A percentile compares a stretch with the other conserved stretches of the same genome.
Evolutionary conservation across 83 land plant species (phyloP).

Genomic region (Diphasiastrum complanatum): DNA sequence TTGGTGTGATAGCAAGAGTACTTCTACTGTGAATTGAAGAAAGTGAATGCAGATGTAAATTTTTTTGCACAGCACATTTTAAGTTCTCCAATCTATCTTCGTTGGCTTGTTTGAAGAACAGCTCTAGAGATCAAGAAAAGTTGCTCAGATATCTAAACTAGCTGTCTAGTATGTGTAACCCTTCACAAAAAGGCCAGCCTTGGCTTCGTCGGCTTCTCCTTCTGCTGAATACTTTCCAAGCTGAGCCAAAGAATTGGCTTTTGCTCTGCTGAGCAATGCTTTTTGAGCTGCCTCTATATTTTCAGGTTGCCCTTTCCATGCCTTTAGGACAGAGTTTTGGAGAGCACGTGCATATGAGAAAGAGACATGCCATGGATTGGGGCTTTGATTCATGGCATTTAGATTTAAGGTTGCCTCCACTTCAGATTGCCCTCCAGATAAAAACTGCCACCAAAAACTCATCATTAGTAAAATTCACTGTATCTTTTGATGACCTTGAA

Average conservation of each 20-base stretch:
- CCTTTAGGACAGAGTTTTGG: slow-evolving; percentile 37
- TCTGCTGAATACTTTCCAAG: slow-evolving; percentile 37
- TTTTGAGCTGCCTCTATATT: slow-evolving; percentile 36
- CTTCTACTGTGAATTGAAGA: too few relatives aligned
- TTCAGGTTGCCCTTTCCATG: slow-evolving; percentile 41
- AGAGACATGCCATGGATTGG: slow-evolving; percentile 44
- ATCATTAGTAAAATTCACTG: not conserved
- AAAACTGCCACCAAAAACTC: slow-evolving; percentile 21
- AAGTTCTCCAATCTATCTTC: too few relatives aligned
- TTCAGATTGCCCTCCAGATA: slow-evolving; percentile 41
- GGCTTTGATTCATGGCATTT: slow-evolving; percentile 45
- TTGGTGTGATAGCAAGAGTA: too few relatives aligned
- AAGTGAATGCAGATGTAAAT: too few relatives aligned
- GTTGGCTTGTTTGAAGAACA: too few relatives aligned
- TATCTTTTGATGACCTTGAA: not conserved
- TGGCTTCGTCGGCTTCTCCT: slow-evolving; percentile 37
- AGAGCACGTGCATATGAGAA: slow-evolving; percentile 43
- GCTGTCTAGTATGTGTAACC: slow-evolving; percentile 37
- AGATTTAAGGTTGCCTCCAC: slow-evolving; percentile 39
- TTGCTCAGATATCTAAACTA: too few relatives aligned
- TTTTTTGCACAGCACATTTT: too few relatives aligned
- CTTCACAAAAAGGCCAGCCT: slow-evolving; percentile 36
- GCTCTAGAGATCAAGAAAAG: too few relatives aligned
- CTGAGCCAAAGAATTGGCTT: slow-evolving; percentile 39
- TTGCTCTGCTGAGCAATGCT: slow-evolving; percentile 28